These are phyloP conservation scores for Aeschynomene evenia DNA, from an alignment of 306 rosid species.

Conservation along the genomic window DNA sequence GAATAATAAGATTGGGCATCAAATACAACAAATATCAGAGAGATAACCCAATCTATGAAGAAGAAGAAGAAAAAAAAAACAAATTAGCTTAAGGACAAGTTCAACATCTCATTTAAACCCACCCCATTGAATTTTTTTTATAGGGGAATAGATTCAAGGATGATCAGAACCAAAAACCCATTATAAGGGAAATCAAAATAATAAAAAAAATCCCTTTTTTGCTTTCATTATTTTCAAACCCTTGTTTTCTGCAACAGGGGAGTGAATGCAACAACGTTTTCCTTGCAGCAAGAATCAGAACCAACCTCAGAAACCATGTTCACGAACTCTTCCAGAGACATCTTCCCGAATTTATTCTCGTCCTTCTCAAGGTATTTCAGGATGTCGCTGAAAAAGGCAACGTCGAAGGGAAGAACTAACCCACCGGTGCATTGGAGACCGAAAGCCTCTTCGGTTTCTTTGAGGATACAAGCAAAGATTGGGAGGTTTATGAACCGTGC, in stretches of 20 bases:
- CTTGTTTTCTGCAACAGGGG: constrained; percentile 32
- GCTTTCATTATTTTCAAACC: no score
- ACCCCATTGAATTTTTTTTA: neutral
- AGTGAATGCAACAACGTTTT: neutral
- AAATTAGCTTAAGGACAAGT: constrained; percentile 7
- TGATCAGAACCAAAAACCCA: constrained; percentile 20
- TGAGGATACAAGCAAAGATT: constrained; percentile 23
- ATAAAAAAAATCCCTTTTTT: no score
- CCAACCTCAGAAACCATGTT: constrained; percentile 12
- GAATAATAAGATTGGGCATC: constrained; percentile 24
- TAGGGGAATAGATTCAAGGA: constrained; percentile 24
- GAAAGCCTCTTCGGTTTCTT: constrained; percentile 34
- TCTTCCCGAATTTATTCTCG: neutral
- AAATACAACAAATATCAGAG: constrained; percentile 2
- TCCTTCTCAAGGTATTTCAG: constrained; percentile 4
- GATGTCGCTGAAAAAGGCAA: neutral
- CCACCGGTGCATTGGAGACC: constrained; percentile 26
- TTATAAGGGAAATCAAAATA: neutral
- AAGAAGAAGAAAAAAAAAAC: no score
- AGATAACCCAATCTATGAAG: constrained; percentile 23
- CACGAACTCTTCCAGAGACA: constrained; percentile 11
- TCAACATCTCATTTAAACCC: constrained; percentile 41
- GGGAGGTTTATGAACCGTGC: constrained; percentile 44
- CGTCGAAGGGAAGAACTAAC: constrained; percentile 19
- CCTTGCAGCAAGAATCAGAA: constrained; percentile 37